Percentiles rank a stretch among this genome's conserved stretches.
phyloP scores from a whole-genome alignment of 352 stramenopile genomes.

The Phytophthora boehmeriae region DNA sequence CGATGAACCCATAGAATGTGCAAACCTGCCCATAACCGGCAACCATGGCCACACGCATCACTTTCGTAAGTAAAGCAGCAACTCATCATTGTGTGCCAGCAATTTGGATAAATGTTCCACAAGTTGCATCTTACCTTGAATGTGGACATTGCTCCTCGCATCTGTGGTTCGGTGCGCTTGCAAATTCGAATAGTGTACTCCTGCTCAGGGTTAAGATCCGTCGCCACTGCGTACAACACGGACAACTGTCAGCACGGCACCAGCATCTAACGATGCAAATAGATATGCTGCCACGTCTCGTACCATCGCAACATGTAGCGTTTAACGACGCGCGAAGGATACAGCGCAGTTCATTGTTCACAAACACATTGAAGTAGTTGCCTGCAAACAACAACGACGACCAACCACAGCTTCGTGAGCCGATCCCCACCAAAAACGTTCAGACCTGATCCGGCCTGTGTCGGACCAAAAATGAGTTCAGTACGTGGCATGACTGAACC shows the following conservation, averaged over 20 bases:
- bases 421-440: slow-evolving; percentile 15
- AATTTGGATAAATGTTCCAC: not conserved
- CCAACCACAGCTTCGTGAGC: slow-evolving; percentile 9
- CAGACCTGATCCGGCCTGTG: slow-evolving; percentile 16
- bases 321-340: slow-evolving; percentile 81
- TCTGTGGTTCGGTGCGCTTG: slow-evolving; percentile 87
- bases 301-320: slow-evolving; percentile 83
- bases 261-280: not conserved
- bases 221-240: slow-evolving; percentile 51
- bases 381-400: slow-evolving; percentile 35
- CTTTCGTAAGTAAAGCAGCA: not conserved
- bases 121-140: slow-evolving; percentile 64
- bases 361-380: slow-evolving; percentile 91
- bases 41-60: not conserved
- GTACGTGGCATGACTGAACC: slow-evolving; percentile 36
- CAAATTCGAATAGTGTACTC: slow-evolving; percentile 75
- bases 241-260: slow-evolving; percentile 6
- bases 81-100: not conserved
- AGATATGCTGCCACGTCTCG: not conserved
- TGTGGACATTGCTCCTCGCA: slow-evolving; percentile 82
- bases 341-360: slow-evolving; percentile 71
- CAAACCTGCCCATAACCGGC: slow-evolving; percentile 53
- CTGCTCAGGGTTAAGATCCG: slow-evolving; percentile 48
- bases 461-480: slow-evolving; percentile 52
- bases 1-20: slow-evolving; percentile 89